Percentiles rank a stretch among this genome's conserved stretches.
phyloP scores from a whole-genome alignment of 345 rosid genomes.

The Punica granatum region DNA sequence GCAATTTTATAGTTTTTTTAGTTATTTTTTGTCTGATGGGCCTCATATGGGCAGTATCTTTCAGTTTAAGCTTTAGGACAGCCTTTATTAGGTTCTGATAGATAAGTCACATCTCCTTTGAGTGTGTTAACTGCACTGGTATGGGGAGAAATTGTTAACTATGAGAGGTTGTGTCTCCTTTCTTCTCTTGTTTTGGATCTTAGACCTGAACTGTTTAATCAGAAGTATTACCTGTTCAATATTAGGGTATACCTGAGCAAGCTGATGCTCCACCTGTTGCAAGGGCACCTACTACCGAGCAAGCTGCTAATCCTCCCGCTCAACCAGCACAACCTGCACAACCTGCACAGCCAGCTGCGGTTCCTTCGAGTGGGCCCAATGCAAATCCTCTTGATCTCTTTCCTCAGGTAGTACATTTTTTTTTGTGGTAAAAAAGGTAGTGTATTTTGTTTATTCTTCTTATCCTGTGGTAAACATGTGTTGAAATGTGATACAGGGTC shows the following conservation, averaged over 20 bases:
- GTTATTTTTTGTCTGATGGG: not conserved
- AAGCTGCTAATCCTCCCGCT: slow-evolving; percentile 42
- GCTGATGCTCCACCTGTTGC: slow-evolving; percentile 49
- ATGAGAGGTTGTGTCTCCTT: not conserved
- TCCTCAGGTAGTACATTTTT: slow-evolving; percentile 50
- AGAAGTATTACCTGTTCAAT: not conserved
- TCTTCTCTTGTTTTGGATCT: not conserved
- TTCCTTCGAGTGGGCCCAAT: slow-evolving; percentile 65
- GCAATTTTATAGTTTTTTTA: not conserved
- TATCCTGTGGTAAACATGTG: too few relatives aligned
- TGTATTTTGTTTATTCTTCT: too few relatives aligned
- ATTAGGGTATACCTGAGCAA: slow-evolving; percentile 77
- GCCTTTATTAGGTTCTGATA: not conserved
- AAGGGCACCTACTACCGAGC: slow-evolving; percentile 33
- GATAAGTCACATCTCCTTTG: not conserved
- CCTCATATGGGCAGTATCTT: too few relatives aligned
- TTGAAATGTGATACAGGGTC: slow-evolving; percentile 43
- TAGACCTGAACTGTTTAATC: not conserved
- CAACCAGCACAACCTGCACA: slow-evolving; percentile 36
- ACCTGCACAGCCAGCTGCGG: slow-evolving; percentile 44
- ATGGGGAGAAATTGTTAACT: not conserved
- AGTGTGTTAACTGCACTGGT: not conserved
- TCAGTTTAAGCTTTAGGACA: too few relatives aligned
- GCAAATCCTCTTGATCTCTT: slow-evolving; percentile 84
- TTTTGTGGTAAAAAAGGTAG: too few relatives aligned